These are phyloP conservation scores for Danielozyma ontarioensis DNA, from an alignment of 805 yeast species.

Conservation along the genomic window DNA sequence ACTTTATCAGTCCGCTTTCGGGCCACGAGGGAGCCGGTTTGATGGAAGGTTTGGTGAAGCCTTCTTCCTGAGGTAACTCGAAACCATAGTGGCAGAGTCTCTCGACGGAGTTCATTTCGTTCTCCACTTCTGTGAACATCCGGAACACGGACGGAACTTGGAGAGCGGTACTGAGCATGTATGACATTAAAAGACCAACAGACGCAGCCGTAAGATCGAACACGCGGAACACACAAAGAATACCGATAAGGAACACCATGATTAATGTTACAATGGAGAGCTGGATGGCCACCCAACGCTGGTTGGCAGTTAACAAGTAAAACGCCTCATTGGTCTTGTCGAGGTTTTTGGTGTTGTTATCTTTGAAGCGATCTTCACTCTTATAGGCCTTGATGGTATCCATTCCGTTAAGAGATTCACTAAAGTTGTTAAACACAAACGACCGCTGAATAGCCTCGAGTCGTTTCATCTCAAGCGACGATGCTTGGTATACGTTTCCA, in stretches of 20 bases:
- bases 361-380: conserved; percentile 41
- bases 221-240: conserved; percentile 57
- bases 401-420: conserved; percentile 65
- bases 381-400: conserved; percentile 58
- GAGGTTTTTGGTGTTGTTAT: conserved; percentile 40
- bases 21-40: conserved; percentile 50
- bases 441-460: conserved; percentile 71
- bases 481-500: conserved; percentile 59
- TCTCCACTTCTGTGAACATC: conserved; percentile 66
- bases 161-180: conserved; percentile 51
- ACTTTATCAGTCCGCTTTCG: conserved; percentile 39
- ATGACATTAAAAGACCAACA: conserved; percentile 64
- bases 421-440: conserved; percentile 63
- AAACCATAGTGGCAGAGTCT: conserved; percentile 63
- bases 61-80: conserved; percentile 62
- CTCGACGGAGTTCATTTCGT: conserved; percentile 74
- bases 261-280: conserved; percentile 51
- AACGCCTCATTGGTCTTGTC: conserved; percentile 67
- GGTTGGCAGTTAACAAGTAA: conserved; percentile 57
- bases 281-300: conserved; percentile 67
- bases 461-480: conserved; percentile 72
- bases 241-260: conserved; percentile 48
- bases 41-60: conserved; percentile 43
- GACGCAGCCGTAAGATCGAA: conserved; percentile 58
- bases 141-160: conserved; percentile 58